A percentile compares a stretch with the other conserved stretches of the same genome.
Evolutionary conservation across 208 protist species (phyloP).

Genomic region (Crithidia bombi): DNA sequence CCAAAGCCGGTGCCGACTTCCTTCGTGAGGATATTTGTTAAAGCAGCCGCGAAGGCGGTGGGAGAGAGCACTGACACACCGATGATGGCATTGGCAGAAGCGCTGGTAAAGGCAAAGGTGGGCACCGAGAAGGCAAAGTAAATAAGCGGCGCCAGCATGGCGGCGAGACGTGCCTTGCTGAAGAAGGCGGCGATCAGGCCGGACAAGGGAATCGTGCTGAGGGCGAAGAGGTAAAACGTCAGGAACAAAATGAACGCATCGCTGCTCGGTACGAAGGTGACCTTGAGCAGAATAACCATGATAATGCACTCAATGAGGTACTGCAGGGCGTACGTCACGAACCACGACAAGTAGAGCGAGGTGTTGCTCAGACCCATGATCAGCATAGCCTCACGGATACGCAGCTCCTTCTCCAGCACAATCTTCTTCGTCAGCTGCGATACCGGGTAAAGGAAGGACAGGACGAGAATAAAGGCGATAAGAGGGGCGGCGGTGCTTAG

Average conservation of each 20-base stretch:
- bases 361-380: constrained; percentile 84
- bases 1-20: constrained; percentile 41
- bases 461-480: constrained; percentile 65
- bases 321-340: constrained; percentile 59
- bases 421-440: constrained; percentile 78
- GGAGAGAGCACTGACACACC: constrained; percentile 59
- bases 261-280: constrained; percentile 48
- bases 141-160: constrained; percentile 68
- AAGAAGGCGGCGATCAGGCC: constrained; percentile 72
- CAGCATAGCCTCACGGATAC: constrained; percentile 83
- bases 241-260: constrained; percentile 62
- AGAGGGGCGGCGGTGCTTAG: constrained; percentile 47
- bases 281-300: constrained; percentile 51
- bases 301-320: constrained; percentile 55
- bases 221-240: constrained; percentile 55
- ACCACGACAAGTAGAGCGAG: constrained; percentile 62
- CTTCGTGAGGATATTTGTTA: constrained; percentile 43
- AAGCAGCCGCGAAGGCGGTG: constrained; percentile 45
- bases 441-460: constrained; percentile 80
- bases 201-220: constrained; percentile 57
- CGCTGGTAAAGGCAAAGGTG: constrained; percentile 62
- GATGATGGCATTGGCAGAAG: constrained; percentile 23
- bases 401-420: constrained; percentile 88
- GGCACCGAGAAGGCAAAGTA: constrained; percentile 69
- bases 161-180: constrained; percentile 65